Conservation (phyloP, 1,139 yeast genomes). For the Hanseniaspora sp. region DNA sequence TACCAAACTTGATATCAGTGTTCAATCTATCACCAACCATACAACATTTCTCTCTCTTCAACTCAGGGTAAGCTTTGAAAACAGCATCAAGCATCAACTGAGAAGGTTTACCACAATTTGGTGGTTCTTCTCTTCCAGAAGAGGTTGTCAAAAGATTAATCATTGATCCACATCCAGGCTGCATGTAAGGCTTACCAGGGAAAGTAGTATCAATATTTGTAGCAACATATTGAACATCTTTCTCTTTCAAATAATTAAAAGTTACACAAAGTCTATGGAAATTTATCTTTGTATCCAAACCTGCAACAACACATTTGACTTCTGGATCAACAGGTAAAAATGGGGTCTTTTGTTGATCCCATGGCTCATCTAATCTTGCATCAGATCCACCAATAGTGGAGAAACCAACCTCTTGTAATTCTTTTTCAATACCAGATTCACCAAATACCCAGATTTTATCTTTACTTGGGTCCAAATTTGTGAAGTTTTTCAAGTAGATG, state of each 20-base stretch:
- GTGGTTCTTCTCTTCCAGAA: conserved; percentile 55
- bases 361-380: conserved; percentile 31
- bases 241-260: conserved; percentile 60
- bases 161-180: conserved; percentile 93
- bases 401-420: conserved; percentile 57
- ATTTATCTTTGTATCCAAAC: conserved; percentile 64
- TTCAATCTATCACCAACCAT: conserved; percentile 95
- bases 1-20: conserved; percentile 89
- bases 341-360: conserved; percentile 37
- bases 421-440: conserved; percentile 68
- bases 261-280: conserved; percentile 75
- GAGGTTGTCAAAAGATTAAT: conserved; percentile 70
- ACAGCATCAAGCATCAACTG: conserved; percentile 85
- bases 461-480: conserved; percentile 50
- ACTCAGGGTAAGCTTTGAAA: conserved; percentile 44
- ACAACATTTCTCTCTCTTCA: conserved; percentile 54
- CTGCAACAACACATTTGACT: conserved; percentile 85
- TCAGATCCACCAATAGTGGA: conserved; percentile 66
- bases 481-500: conserved; percentile 65
- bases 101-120: conserved; percentile 86
- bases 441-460: conserved; percentile 84
- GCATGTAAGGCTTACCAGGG: conserved; percentile 72
- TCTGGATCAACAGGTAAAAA: conserved; percentile 48
- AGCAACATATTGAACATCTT: conserved; percentile 53
- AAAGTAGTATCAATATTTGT: conserved; percentile 94